Conservation (phyloP, 371 early-diverging fungal species). For the Dichotomocladium elegans region DNA sequence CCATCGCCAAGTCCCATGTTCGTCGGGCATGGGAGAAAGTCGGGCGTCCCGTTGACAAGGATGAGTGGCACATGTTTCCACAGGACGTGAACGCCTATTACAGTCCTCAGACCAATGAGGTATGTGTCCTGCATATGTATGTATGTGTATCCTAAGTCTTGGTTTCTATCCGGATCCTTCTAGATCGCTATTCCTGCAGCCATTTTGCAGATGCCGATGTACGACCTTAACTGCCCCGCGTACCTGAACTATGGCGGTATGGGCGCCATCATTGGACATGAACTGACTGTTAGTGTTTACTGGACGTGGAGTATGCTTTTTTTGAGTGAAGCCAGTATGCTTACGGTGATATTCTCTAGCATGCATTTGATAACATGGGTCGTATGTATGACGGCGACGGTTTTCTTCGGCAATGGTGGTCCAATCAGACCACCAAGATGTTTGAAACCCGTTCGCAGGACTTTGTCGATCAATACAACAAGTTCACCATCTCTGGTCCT, state of each 20-base stretch:
- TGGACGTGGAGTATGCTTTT: too few species aligned
- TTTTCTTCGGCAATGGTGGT: conserved; percentile 61
- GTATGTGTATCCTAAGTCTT: neutral
- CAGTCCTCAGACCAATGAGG: conserved; percentile 42
- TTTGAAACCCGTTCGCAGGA: conserved; percentile 54
- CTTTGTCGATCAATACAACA: conserved; percentile 63
- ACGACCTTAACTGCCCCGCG: conserved; percentile 34
- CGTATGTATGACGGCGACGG: conserved; percentile 51
- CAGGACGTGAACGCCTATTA: conserved; percentile 65
- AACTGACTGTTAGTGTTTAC: conserved; percentile 43
- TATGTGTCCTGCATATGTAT: neutral
- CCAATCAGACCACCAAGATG: conserved; percentile 35
- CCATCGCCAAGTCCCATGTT: conserved; percentile 17
- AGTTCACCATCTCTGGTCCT: conserved; percentile 32
- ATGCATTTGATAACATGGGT: conserved; percentile 52
- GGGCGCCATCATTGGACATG: conserved; percentile 60
- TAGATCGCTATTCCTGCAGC: conserved; percentile 60
- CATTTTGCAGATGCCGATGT: conserved; percentile 51
- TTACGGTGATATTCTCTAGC: conserved; percentile 12
- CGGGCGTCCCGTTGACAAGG: conserved; percentile 41
- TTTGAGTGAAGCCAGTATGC: too few species aligned
- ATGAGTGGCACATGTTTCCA: conserved; percentile 53
- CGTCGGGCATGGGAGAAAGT: conserved; percentile 21
- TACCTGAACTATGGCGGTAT: conserved; percentile 60
- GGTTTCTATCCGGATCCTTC: neutral